Conservation (phyloP, 2,329 filamentous ascomycete genomes). For the Cladophialophora immunda region DNA sequence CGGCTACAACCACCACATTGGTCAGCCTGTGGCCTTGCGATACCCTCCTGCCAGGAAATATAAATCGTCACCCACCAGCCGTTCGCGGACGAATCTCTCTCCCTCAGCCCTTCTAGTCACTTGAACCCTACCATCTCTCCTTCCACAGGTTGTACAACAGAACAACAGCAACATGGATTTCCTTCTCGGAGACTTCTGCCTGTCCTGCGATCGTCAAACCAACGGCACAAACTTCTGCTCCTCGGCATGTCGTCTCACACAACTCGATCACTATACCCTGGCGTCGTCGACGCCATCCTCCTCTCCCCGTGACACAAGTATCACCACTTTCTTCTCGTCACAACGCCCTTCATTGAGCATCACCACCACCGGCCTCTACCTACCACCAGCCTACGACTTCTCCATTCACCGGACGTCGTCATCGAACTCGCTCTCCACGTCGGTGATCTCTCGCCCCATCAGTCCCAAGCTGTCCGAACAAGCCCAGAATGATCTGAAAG, state of each 20-base stretch:
- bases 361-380: slow-evolving; percentile 67
- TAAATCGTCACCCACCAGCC: slow-evolving; percentile 25
- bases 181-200: slow-evolving; percentile 83
- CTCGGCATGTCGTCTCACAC: slow-evolving; percentile 86
- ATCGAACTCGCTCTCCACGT: slow-evolving; percentile 57
- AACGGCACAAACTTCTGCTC: slow-evolving; percentile 87
- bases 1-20: slow-evolving; percentile 12
- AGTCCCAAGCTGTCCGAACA: slow-evolving; percentile 80
- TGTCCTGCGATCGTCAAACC: slow-evolving; percentile 90
- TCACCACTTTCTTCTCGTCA: slow-evolving; percentile 46
- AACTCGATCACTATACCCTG: slow-evolving; percentile 68
- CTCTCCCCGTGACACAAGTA: slow-evolving; percentile 54
- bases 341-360: slow-evolving; percentile 24
- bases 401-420: slow-evolving; percentile 56
- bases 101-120: slow-evolving; percentile 15
- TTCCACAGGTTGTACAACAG: slow-evolving; percentile 22
- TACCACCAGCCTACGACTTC: slow-evolving; percentile 80
- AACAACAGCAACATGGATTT: slow-evolving; percentile 61
- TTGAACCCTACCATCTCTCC: slow-evolving; percentile 20
- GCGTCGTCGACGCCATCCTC: slow-evolving; percentile 48
- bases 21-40: slow-evolving; percentile 22
- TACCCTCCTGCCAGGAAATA: slow-evolving; percentile 22
- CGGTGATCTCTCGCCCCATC: slow-evolving; percentile 64
- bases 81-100: slow-evolving; percentile 1
- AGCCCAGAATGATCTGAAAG: slow-evolving; percentile 79